Evolutionary conservation across 371 early-diverging fungal species (phyloP), one percentile per base, ranked within the genome.

Genomic region (Apophysomyces sp.): DNA sequence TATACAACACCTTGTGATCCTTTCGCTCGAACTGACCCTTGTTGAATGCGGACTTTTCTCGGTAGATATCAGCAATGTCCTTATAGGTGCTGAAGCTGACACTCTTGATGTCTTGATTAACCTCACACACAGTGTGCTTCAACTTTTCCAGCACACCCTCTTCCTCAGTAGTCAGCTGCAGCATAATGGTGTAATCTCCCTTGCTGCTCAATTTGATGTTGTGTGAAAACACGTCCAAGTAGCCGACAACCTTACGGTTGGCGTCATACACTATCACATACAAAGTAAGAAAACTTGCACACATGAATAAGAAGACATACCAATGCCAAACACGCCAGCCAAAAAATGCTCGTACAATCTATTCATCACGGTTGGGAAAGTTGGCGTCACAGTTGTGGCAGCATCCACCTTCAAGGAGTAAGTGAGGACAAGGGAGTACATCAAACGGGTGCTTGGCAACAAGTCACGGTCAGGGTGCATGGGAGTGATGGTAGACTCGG

Each of bases 151-250:
- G 78, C 1, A 85, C 73, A 53, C 81, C 82, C 34, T 91, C 77
- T 13, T 78, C 76, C 57, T 86, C 82, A 12, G 91, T 88, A 18
- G 88, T 82, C 18, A 97, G 63, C 70, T 93, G 95, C 51, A 87
- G 89, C 51, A 86, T 88, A 41, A 94, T 75, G 4, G 84, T 85
- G 69, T 96, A 96, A 32, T 92, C 94, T 13, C 97, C 97, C 77
- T 92, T 90, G 62, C 65, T 74, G 28, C 78, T 72, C n/a, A 95
- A 66, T 59, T 89, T 89, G 55, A 91, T 68, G 1, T 68, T 63
- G 57, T 88, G 89, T 27, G 91, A 72, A 71, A 93, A 94, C 16
- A 92, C 85, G 73, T 92, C 93, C 32, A 91, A 78, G 24, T 82
- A 77, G 0, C 80, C 85, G 9, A 93, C 62, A 4, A 86, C 78